These are phyloP conservation scores for Spinacia oleracea DNA, from an alignment of 179 eudicot species.

Conservation along the genomic window DNA sequence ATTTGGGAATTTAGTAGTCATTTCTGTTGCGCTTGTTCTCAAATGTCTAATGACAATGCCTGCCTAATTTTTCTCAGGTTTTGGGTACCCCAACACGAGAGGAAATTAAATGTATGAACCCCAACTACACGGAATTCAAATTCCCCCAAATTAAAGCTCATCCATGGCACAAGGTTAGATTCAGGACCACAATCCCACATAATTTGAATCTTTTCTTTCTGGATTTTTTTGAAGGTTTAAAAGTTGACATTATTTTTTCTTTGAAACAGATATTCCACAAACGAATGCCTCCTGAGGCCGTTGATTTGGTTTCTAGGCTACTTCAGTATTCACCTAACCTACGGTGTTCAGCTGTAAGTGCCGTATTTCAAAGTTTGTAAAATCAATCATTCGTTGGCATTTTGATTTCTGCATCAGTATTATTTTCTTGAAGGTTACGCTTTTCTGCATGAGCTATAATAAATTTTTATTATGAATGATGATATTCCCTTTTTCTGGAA, in stretches of 20 bases:
- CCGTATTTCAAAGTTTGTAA: neutral
- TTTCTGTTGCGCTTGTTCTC: neutral
- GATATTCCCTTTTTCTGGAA: neutral
- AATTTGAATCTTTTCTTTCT: neutral
- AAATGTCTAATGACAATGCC: neutral
- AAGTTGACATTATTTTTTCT: neutral
- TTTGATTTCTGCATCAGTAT: neutral
- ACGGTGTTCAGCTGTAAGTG: conserved; percentile 63
- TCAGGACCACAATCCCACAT: neutral
- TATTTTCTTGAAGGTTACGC: neutral
- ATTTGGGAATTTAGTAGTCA: neutral
- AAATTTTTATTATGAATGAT: neutral
- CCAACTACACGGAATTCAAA: conserved; percentile 67
- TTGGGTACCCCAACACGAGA: conserved; percentile 76
- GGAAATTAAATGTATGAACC: conserved; percentile 74
- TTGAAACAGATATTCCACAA: conserved; percentile 52
- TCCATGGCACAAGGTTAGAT: conserved; percentile 65
- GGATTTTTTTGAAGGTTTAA: neutral
- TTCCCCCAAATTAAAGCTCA: conserved; percentile 70
- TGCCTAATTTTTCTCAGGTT: conserved; percentile 32
- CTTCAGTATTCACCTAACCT: conserved; percentile 63
- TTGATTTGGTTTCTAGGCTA: conserved; percentile 59
- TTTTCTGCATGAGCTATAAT: neutral
- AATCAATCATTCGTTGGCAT: neutral
- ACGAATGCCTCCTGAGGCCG: conserved; percentile 65